Evolutionary conservation across 306 rosid genomes (phyloP).

Genomic region (Acacia melanoxylon): DNA sequence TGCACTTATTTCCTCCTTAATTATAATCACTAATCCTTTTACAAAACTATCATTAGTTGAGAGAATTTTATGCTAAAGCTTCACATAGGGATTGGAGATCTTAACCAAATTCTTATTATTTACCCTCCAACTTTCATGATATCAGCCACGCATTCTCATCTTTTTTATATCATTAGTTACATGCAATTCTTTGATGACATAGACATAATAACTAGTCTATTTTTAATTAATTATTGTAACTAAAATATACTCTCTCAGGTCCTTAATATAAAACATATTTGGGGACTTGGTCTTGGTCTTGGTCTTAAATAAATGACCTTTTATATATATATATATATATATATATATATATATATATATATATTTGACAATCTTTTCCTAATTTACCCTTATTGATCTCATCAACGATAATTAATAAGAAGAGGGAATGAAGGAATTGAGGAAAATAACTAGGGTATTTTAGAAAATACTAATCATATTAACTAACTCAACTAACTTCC

Average conservation of each 20-base stretch:
- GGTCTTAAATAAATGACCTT: no score
- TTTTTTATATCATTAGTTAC: background rate
- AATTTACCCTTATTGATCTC: no score
- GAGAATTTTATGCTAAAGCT: background rate
- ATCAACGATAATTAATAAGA: no score
- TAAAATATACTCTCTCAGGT: background rate
- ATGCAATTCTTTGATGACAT: background rate
- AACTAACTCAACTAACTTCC: no score
- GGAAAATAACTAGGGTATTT: no score
- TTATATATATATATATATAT: no score
- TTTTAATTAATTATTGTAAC: background rate
- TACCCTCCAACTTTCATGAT: background rate
- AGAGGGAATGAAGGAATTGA: no score
- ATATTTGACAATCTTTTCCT: no score
- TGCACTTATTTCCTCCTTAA: conserved; percentile 4
- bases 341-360: no score
- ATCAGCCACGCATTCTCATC: background rate
- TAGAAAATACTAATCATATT: no score
- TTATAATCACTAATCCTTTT: conserved; percentile 5
- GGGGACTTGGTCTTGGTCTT: no score
- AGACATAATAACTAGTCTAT: conserved; percentile 5
- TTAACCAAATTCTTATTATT: conserved; percentile 5
- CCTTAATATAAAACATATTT: no score
- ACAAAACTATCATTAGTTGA: conserved; percentile 9
- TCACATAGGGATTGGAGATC: background rate